These are phyloP conservation scores for Ogataea sp. DNA, from an alignment of 805 yeast species.

Conservation along the genomic window DNA sequence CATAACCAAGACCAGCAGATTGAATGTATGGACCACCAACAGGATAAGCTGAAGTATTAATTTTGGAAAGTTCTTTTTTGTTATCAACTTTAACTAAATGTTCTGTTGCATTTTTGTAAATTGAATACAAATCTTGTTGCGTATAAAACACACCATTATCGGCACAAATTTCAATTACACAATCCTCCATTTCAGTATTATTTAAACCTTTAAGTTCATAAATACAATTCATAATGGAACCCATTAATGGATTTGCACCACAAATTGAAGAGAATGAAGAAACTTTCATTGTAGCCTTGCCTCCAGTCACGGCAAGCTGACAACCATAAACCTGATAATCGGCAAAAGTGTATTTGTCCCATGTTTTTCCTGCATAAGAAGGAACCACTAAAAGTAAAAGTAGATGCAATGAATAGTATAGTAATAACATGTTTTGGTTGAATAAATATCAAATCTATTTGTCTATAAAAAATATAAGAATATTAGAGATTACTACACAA, in stretches of 20 bases:
- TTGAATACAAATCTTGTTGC: constrained; percentile 21
- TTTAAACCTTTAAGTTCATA: constrained; percentile 8
- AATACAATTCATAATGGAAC: constrained; percentile 20
- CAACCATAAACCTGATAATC: constrained; percentile 15
- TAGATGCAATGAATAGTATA: too few relatives aligned
- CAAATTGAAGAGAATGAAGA: constrained; percentile 17
- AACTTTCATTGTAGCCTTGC: constrained; percentile 9
- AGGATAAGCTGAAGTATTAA: constrained; percentile 28
- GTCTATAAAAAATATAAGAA: too few relatives aligned
- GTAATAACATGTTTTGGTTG: too few relatives aligned
- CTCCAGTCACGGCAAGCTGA: constrained; percentile 11
- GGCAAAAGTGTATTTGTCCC: constrained; percentile 8
- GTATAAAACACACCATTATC: constrained; percentile 21
- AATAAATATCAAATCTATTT: too few relatives aligned
- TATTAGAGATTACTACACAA: too few relatives aligned
- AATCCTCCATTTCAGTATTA: constrained; percentile 11
- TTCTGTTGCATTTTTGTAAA: constrained; percentile 34
- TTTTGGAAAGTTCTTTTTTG: constrained; percentile 22
- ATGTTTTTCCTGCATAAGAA: constrained; percentile 3
- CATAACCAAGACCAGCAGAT: constrained; percentile 17
- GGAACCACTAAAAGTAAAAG: too few relatives aligned
- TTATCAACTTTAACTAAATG: constrained; percentile 27
- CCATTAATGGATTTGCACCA: constrained; percentile 18
- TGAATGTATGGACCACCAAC: constrained; percentile 16
- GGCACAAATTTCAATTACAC: constrained; percentile 14